These are phyloP conservation scores for Pseudomicrostroma phylloplanum DNA, from an alignment of 1,284 basidiomycete species.

Conservation along the genomic window DNA sequence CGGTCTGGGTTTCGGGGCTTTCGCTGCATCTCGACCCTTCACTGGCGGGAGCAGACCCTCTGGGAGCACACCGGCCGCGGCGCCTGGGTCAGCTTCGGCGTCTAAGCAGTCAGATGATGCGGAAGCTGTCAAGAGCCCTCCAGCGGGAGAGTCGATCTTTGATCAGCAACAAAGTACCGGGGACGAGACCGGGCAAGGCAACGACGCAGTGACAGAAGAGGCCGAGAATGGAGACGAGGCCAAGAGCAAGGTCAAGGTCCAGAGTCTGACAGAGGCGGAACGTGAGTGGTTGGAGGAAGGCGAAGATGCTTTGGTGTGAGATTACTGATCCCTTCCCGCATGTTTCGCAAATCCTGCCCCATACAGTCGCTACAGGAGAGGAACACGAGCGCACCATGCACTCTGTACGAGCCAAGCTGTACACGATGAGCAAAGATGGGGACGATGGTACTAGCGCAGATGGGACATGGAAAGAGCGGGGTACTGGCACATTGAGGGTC, in stretches of 20 bases:
- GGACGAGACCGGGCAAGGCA: no score
- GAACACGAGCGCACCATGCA: constrained; percentile 81
- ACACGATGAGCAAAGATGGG: constrained; percentile 55
- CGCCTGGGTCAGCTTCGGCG: background rate
- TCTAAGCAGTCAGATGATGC: background rate
- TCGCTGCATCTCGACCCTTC: constrained; percentile 28
- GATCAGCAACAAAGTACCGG: background rate
- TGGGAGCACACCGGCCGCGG: constrained; percentile 15
- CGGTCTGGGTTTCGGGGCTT: constrained; percentile 36
- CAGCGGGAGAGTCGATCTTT: background rate
- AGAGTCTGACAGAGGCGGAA: constrained; percentile 21
- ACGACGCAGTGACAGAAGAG: background rate
- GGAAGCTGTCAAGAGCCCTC: background rate
- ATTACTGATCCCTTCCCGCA: background rate
- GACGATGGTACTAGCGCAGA: constrained; percentile 45
- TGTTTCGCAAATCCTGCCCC: background rate
- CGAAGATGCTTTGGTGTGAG: no score
- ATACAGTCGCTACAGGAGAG: constrained; percentile 75
- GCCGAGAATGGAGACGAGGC: background rate
- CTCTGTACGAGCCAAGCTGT: constrained; percentile 79
- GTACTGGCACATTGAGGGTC: constrained; percentile 72
- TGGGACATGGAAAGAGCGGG: constrained; percentile 77
- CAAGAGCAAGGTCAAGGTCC: background rate
- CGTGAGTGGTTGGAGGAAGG: constrained; percentile 15
- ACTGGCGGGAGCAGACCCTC: constrained; percentile 13